Percentiles rank a stretch among this genome's conserved stretches.
phyloP scores from a whole-genome alignment of 495 filamentous ascomycete genomes.

The Aspergillus taichungensis region DNA sequence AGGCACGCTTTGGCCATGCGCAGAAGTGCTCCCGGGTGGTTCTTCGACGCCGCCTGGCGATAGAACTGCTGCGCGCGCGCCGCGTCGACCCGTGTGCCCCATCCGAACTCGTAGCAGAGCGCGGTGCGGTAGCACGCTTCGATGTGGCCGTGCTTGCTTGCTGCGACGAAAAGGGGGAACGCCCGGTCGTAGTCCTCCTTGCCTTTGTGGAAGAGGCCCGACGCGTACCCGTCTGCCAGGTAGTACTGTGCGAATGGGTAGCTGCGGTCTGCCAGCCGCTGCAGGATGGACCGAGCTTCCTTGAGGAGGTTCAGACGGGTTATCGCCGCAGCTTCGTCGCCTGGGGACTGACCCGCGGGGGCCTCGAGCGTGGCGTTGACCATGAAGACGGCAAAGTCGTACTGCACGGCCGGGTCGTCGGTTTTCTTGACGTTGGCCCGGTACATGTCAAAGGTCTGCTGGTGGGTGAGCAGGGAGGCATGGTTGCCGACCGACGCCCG shows the following conservation, averaged over 20 bases:
- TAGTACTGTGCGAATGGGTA: slow-evolving; percentile 98
- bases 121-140: slow-evolving; percentile 92
- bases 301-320: slow-evolving; percentile 58
- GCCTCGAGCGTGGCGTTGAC: slow-evolving; percentile 72
- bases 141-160: slow-evolving; percentile 94
- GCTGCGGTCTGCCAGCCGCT: slow-evolving; percentile 72
- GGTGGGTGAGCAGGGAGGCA: slow-evolving; percentile 78
- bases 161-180: slow-evolving; percentile 84
- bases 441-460: slow-evolving; percentile 96
- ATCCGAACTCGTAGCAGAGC: slow-evolving; percentile 95
- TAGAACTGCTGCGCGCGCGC: slow-evolving; percentile 91
- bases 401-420: slow-evolving; percentile 76
- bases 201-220: slow-evolving; percentile 88
- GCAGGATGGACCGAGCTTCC: slow-evolving; percentile 85
- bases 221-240: slow-evolving; percentile 86
- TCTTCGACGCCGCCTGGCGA: slow-evolving; percentile 80
- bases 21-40: slow-evolving; percentile 90
- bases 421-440: slow-evolving; percentile 93
- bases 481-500: slow-evolving; percentile 73
- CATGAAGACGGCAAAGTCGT: slow-evolving; percentile 93
- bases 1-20: slow-evolving; percentile 87
- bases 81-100: slow-evolving; percentile 83
- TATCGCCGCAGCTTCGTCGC: slow-evolving; percentile 33
- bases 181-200: slow-evolving; percentile 84
- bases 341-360: slow-evolving; percentile 30